Evolutionary conservation across 805 yeast genomes (phyloP), one percentile per base, ranked within the genome.

Genomic region (Pichia sporocuriosa): DNA sequence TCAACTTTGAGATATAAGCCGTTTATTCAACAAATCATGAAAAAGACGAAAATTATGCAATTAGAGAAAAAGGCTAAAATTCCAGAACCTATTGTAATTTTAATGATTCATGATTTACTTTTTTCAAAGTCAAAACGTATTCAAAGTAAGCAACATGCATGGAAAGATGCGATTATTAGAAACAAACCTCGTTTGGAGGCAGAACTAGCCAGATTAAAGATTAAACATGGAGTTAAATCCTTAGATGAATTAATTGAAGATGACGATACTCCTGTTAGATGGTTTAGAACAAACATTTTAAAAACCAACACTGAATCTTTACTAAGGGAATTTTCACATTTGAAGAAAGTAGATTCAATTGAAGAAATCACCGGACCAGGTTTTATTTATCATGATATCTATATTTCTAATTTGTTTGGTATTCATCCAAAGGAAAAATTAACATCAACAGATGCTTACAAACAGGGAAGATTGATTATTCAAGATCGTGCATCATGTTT

Each of bases 401-500:
- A 68, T 56, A 77, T 93, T 22, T 85, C 89, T 2, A 68, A 83
- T 48, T 66, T 93, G 15, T 89, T 73, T 60, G 97, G 97, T 6
- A 70, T 90, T 5, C 82, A 82, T 49, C 94, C 96, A 9, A 67
- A 71, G 30, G 90, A 82, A 42, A 75, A 76, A 45, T 62, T 93
- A 16, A 79, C 88, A 19, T 61, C 75, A 2, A 72, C 82, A n/a
- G 73, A 73, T 22, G 74, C 83, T 1, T 93, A 93, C 59, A 66
- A 74, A 40, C 65, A 67, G 11, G 98, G 98, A 0, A 71, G 80
- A 40, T 67, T 90, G 13, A 89, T 93, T 41, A 85, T 93, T 46
- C 99, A 93, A 63, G 98, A 93, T 58, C 69, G 98, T 39, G 96
- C 97, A 0, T 88, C 97, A 2, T 93, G 98, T 59, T 88, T 93